Base-by-base conservation (phyloP, 2,329 filamentous ascomycete species). In the Lojkania enalia region DNA sequence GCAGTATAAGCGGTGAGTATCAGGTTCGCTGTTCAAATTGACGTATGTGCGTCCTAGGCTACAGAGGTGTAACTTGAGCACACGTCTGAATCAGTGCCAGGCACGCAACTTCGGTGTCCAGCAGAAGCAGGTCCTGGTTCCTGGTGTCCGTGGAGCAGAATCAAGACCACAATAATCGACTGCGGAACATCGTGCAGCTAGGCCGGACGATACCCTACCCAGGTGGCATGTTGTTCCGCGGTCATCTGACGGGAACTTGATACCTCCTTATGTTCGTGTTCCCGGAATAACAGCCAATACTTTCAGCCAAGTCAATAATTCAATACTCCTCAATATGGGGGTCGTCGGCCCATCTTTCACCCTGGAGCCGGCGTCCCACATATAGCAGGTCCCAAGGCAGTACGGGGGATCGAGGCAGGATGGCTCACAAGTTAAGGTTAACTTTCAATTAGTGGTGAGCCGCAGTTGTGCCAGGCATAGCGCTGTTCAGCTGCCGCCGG, bases 1-100 rank as follows among this genome's bases (percentile, higher is more conserved):
- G 35, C 12, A 14, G 12, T 47, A 29, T 31, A 41, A 46, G 49
- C 49, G 46, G 49, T 52, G 49, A 46, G 46, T 49, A 9, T 46
- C 39, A 38, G 37, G 20, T 41, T 37, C 25, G 21, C 14, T 44
- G 27, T 16, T 20, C 40, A 13, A 16, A 4, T 31, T 44, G 25
- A 32, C 33, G 35, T 25, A 7, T 27, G 9, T 19, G 18, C 13
- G 21, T 32, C 7, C 30, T 32, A 35, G 21, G 16, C 13, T 9
- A n/a, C 6, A 5, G 20, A 35, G 11, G 37, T 36, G 41, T 36
- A 41, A 35, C 36, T 42, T 20, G 20, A 30, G 42, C 46, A 39
- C 35, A 7, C 14, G 39, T 39, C 38, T 46, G 46, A 45, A 35
- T 38, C 37, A 41, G 29, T 29, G 19, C 39, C 32, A 5, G 31